Evolutionary conservation across 1,284 basidiomycete species (phyloP).

Genomic region (Puccinia horiana): DNA sequence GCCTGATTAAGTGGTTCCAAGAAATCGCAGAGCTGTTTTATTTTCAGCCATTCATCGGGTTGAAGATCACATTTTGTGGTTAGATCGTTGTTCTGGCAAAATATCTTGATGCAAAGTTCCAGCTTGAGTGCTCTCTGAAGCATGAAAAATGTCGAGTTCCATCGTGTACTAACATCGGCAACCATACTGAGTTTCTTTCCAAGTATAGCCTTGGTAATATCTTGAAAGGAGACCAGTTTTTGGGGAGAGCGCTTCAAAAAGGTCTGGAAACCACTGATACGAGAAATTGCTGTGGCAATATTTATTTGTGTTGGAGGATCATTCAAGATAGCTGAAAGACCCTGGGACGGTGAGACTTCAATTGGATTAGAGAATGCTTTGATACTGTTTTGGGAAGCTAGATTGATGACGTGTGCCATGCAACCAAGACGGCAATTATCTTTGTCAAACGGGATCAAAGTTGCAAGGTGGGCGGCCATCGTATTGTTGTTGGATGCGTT

Average conservation of each 20-base stretch:
- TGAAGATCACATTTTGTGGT: background rate
- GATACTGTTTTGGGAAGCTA: background rate
- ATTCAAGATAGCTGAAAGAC: background rate
- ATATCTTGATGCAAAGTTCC: background rate
- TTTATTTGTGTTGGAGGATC: background rate
- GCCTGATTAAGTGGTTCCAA: background rate
- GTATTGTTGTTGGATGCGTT: background rate
- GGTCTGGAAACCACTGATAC: background rate
- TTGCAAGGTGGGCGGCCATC: background rate
- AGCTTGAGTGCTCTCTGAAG: background rate
- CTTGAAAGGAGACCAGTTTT: background rate
- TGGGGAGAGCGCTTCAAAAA: slow-evolving; percentile 6
- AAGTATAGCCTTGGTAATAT: background rate
- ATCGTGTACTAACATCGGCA: background rate
- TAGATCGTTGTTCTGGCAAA: background rate
- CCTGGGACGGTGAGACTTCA: background rate
- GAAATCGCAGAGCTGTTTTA: background rate
- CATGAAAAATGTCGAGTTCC: slow-evolving; percentile 1
- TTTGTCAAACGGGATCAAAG: background rate
- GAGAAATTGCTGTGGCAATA: background rate
- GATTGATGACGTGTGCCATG: slow-evolving; percentile 3
- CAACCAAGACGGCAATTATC: background rate
- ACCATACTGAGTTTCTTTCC: background rate
- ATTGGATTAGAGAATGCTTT: background rate
- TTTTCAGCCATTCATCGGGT: background rate